A percentile compares a stretch with the other conserved stretches of the same genome.
These are phyloP conservation scores for Pelargonium myrrhifolium DNA, from an alignment of 441 rosid species.

Conservation along the genomic window DNA sequence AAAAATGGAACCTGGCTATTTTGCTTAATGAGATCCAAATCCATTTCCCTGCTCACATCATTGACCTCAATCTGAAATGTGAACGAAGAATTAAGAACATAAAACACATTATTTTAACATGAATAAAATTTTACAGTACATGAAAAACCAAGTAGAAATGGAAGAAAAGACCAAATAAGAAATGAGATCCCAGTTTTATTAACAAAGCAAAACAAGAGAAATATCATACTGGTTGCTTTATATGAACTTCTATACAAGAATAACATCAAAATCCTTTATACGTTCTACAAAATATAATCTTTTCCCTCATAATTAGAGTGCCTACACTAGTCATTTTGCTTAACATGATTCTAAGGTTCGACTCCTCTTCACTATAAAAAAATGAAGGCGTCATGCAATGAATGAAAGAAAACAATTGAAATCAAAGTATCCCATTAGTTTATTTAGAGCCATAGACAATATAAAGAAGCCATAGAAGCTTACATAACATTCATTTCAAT, in stretches of 20 bases:
- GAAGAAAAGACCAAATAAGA: neutral
- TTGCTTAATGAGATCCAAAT: constrained; percentile 94
- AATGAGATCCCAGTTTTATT: neutral
- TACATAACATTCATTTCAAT: too few relatives aligned
- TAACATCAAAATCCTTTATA: neutral
- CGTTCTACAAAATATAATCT: neutral
- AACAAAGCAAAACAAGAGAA: neutral
- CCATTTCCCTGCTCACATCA: constrained; percentile 99
- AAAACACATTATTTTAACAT: neutral
- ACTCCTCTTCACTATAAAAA: too few relatives aligned
- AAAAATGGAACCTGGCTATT: constrained; percentile 70
- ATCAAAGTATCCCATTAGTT: too few relatives aligned
- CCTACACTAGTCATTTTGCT: neutral
- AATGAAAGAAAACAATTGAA: too few relatives aligned
- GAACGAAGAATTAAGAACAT: constrained; percentile 1
- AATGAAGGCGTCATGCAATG: too few relatives aligned
- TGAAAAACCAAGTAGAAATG: neutral
- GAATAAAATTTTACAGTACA: neutral
- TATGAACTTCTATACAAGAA: neutral
- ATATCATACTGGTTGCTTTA: neutral
- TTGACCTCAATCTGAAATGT: constrained; percentile 78
- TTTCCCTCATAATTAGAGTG: neutral
- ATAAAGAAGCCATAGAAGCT: too few relatives aligned
- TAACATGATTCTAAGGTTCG: too few relatives aligned
- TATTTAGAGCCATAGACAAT: too few relatives aligned